Evolutionary conservation across 805 yeast species (phyloP), one percentile per base, ranked within the genome.

Genomic region (Zygotorulaspora chibaensis): DNA sequence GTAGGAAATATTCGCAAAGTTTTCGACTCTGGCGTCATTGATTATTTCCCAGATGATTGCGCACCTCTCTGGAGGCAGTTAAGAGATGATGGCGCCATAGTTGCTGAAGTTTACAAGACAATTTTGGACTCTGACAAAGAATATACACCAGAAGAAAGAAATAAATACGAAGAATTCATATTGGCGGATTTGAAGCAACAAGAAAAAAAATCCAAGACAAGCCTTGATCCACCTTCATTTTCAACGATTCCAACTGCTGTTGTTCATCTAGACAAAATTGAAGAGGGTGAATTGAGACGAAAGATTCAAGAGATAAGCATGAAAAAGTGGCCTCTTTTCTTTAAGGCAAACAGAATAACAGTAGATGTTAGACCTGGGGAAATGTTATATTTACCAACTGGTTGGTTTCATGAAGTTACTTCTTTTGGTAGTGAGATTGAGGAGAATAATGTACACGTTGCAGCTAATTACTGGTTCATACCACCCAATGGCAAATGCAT

Each of bases 331-430:
- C 84, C 85, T 0, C 69, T 71, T 1, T 69, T 81, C 41, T 57
- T 71, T 34, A 49, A 63, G 1, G 67, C 79, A 1, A 62, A 68
- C 15, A 69, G 71, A 38, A 57, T 73, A 12, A 67, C 72, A 13
- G 79, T 80, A 1, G 68, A 74, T 58, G 52, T 84, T 23, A 57
- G 72, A 25, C 80, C 83, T 0, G 88, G 88, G 0, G 80, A 83
- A 40, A 78, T 82, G 81, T 61, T 84, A 17, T 84, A 77, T 57
- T 59, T 84, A 20, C 91, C 91, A 0, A 76, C 85, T 1, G 89
- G 91, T 2, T 84, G 90, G 90, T 84, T 84, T 56, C 91, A 84
- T 59, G 91, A 84, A 60, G 91, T 84, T 2, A 76, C 86, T 1
- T 81, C 87, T 8, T 81, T 70, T 59, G 82, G 83, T 2, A 61